A percentile compares a stretch with the other conserved stretches of the same genome.
Evolutionary conservation across 441 rosid genomes (phyloP).

Genomic region (Macaranga tanarius): DNA sequence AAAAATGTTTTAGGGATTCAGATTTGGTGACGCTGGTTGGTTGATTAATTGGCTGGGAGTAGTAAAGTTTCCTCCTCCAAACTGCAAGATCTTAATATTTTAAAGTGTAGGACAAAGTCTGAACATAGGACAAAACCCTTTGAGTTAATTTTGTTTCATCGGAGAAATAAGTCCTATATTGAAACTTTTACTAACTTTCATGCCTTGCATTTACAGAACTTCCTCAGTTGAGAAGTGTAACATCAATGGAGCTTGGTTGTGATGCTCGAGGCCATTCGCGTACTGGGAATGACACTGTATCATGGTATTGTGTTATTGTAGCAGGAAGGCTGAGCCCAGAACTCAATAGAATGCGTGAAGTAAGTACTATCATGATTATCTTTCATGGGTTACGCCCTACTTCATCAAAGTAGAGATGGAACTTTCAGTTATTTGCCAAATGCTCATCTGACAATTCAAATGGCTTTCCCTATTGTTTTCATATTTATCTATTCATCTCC

Average conservation of each 20-base stretch:
- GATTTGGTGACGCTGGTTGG: neutral
- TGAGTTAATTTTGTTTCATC: neutral
- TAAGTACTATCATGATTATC: conserved; percentile 40
- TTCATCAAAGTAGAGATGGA: neutral
- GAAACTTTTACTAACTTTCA: conserved; percentile 9
- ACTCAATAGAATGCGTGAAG: conserved; percentile 88
- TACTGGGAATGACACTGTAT: conserved; percentile 66
- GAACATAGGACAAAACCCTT: neutral
- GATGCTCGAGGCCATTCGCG: conserved; percentile 91
- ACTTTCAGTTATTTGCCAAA: neutral
- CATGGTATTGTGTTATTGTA: conserved; percentile 93
- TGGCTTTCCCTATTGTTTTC: neutral
- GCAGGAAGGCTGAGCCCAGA: conserved; percentile 92
- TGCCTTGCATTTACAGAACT: conserved; percentile 50
- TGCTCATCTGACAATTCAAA: neutral
- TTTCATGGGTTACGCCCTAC: conserved; percentile 12
- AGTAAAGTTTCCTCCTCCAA: neutral
- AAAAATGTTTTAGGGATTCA: neutral
- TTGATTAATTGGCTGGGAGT: neutral
- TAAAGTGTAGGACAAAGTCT: neutral
- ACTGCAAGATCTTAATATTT: neutral
- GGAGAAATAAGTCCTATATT: neutral
- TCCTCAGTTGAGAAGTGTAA: conserved; percentile 81
- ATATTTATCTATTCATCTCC: neutral
- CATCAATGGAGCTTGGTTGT: conserved; percentile 93